These are phyloP conservation scores for Gastrodia elata DNA, from an alignment of 106 monocot genomes.

Conservation along the genomic window DNA sequence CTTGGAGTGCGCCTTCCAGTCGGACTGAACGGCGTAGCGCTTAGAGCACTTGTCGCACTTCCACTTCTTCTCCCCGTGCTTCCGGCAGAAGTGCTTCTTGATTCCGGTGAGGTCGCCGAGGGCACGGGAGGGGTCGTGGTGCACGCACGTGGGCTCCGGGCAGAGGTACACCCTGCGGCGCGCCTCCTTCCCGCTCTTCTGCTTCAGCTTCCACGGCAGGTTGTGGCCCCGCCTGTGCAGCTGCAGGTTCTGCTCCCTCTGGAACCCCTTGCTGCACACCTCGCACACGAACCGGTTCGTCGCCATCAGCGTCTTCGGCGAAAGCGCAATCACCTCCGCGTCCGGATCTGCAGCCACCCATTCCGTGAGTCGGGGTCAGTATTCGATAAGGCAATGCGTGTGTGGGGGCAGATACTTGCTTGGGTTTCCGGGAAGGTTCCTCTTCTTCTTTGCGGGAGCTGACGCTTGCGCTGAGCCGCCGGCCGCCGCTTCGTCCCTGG, in stretches of 20 bases:
- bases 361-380: no score
- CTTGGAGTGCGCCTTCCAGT: slow-evolving; percentile 86
- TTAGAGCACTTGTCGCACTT: slow-evolving; percentile 92
- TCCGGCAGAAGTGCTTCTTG: slow-evolving; percentile 85
- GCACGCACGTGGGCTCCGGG: slow-evolving; percentile 73
- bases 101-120: slow-evolving; percentile 90
- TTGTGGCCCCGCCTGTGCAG: slow-evolving; percentile 84
- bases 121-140: slow-evolving; percentile 76
- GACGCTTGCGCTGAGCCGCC: slow-evolving; percentile 17
- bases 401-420: slow-evolving; percentile 25
- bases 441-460: slow-evolving; percentile 39
- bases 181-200: slow-evolving; percentile 55
- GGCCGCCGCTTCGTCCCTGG: no score
- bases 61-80: slow-evolving; percentile 97
- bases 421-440: slow-evolving; percentile 61
- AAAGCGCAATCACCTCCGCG: slow-evolving; percentile 76
- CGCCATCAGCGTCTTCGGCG: slow-evolving; percentile 76
- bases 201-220: slow-evolving; percentile 85
- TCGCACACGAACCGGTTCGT: slow-evolving; percentile 84
- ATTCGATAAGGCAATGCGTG: not conserved
- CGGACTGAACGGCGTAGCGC: slow-evolving; percentile 83
- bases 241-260: slow-evolving; percentile 81
- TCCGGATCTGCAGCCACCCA: slow-evolving; percentile 87
- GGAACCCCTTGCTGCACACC: slow-evolving; percentile 86
- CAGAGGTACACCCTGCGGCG: slow-evolving; percentile 66